phyloP scores from a whole-genome alignment of 2,329 filamentous ascomycete genomes.

The Ceratocystis cubensis region DNA sequence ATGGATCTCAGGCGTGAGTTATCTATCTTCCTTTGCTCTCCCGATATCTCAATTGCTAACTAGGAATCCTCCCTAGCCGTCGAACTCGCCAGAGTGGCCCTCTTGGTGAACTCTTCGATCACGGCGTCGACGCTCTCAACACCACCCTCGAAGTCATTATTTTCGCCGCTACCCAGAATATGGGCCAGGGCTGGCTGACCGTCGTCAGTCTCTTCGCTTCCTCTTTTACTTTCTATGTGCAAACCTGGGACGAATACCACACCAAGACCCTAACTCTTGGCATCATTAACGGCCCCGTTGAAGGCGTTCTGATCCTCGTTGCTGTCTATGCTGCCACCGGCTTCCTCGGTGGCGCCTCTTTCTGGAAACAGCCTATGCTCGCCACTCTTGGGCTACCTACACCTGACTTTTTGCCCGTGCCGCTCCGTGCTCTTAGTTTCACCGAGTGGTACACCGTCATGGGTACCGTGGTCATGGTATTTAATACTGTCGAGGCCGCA shows the following conservation, averaged over 20 bases:
- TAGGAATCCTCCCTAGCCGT: conserved; percentile 40
- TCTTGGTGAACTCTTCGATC: conserved; percentile 91
- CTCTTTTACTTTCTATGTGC: conserved; percentile 91
- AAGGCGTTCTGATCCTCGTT: conserved; percentile 78
- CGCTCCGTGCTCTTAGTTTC: conserved; percentile 67
- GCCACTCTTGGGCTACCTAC: conserved; percentile 53
- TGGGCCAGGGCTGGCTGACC: conserved; percentile 85
- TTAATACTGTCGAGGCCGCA: conserved; percentile 71
- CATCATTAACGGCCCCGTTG: conserved; percentile 84
- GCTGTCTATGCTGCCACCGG: conserved; percentile 74
- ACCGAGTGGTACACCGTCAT: conserved; percentile 89
- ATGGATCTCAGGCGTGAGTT: conserved; percentile 79
- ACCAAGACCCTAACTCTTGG: conserved; percentile 91
- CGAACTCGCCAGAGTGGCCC: conserved; percentile 87
- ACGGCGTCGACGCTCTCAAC: conserved; percentile 93
- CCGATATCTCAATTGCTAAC: conserved; percentile 7
- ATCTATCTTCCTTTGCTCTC: not conserved
- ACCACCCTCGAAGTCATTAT: conserved; percentile 87
- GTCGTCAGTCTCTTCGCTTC: conserved; percentile 72
- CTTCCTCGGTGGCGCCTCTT: conserved; percentile 72
- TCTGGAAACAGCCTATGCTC: conserved; percentile 82
- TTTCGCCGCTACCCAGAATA: conserved; percentile 83
- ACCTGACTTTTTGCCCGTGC: conserved; percentile 30
- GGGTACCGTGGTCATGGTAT: conserved; percentile 64
- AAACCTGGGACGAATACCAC: conserved; percentile 99